These are phyloP conservation scores for Inga leiocalycina DNA, from an alignment of 306 rosid species.

Conservation along the genomic window DNA sequence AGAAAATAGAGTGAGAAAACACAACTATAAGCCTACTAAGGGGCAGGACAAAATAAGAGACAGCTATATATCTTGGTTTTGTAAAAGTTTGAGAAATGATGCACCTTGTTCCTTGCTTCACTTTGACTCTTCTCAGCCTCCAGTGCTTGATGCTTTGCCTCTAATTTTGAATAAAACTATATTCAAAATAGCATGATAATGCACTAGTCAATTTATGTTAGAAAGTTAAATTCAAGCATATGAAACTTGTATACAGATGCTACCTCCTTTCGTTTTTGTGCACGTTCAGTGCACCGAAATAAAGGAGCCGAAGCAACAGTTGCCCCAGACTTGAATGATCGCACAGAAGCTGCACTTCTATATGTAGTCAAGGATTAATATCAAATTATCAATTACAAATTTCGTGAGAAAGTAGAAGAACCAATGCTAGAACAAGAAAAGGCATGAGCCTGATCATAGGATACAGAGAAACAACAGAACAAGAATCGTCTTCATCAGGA, in stretches of 20 bases:
- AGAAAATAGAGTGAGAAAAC: conserved; percentile 26
- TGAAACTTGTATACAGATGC: conserved; percentile 24
- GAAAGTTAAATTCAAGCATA: conserved; percentile 27
- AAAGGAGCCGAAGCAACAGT: conserved; percentile 78
- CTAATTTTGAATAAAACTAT: conserved; percentile 84
- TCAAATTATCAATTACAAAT: conserved; percentile 21
- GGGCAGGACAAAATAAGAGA: not conserved
- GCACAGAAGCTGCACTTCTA: conserved; percentile 58
- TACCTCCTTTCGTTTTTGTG: conserved; percentile 96
- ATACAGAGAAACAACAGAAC: conserved; percentile 85
- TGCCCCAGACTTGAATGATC: conserved; percentile 52
- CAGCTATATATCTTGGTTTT: conserved; percentile 1
- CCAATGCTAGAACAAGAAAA: conserved; percentile 26
- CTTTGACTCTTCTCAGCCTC: conserved; percentile 87
- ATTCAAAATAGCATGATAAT: conserved; percentile 26
- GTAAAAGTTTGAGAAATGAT: conserved; percentile 30
- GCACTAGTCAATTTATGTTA: conserved; percentile 23
- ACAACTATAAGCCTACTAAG: not conserved
- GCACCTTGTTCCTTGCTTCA: conserved; percentile 94
- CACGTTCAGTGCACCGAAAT: conserved; percentile 78
- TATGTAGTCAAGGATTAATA: conserved; percentile 50
- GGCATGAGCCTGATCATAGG: conserved; percentile 39
- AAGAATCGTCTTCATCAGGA: conserved; percentile 89
- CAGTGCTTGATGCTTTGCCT: conserved; percentile 86
- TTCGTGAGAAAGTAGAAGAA: conserved; percentile 22